A percentile compares a stretch with the other conserved stretches of the same genome.
These are phyloP conservation scores for Xylariaceae sp. DNA, from an alignment of 2,329 filamentous ascomycete species.

Conservation along the genomic window DNA sequence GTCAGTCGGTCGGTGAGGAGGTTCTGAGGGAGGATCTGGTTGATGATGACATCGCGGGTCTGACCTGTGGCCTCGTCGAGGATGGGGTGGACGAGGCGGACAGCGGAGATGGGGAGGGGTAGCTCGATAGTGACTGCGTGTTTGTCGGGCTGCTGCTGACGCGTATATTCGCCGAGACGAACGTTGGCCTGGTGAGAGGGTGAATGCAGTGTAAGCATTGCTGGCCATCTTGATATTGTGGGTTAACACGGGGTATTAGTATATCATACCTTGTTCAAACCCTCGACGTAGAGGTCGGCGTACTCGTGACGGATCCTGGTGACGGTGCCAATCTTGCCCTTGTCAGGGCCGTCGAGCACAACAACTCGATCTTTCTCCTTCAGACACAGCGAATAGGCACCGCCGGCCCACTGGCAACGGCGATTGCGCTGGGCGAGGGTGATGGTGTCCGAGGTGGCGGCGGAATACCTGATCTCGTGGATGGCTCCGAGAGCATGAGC, in stretches of 20 bases:
- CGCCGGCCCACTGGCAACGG: slow-evolving; percentile 52
- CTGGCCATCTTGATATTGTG: background rate
- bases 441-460: slow-evolving; percentile 27
- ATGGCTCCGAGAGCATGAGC: slow-evolving; percentile 60
- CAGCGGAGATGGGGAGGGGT: slow-evolving; percentile 64
- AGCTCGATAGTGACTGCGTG: slow-evolving; percentile 47
- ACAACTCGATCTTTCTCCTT: slow-evolving; percentile 76
- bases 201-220: slow-evolving; percentile 8
- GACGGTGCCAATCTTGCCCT: slow-evolving; percentile 80
- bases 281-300: slow-evolving; percentile 61
- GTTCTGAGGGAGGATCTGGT: slow-evolving; percentile 59
- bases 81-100: slow-evolving; percentile 80
- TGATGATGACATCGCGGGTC: slow-evolving; percentile 73
- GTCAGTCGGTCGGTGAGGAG: slow-evolving; percentile 50
- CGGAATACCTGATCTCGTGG: slow-evolving; percentile 32
- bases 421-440: slow-evolving; percentile 34
- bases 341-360: slow-evolving; percentile 72
- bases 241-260: background rate
- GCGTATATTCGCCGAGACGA: slow-evolving; percentile 39
- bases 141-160: slow-evolving; percentile 22
- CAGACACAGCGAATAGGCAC: slow-evolving; percentile 58
- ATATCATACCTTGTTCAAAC: slow-evolving; percentile 60
- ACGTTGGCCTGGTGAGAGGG: slow-evolving; percentile 35
- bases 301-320: slow-evolving; percentile 50
- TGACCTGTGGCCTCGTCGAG: slow-evolving; percentile 62